phyloP scores from a whole-genome alignment of 2,329 filamentous ascomycete genomes.

The Gliomastix tumulicola region DNA sequence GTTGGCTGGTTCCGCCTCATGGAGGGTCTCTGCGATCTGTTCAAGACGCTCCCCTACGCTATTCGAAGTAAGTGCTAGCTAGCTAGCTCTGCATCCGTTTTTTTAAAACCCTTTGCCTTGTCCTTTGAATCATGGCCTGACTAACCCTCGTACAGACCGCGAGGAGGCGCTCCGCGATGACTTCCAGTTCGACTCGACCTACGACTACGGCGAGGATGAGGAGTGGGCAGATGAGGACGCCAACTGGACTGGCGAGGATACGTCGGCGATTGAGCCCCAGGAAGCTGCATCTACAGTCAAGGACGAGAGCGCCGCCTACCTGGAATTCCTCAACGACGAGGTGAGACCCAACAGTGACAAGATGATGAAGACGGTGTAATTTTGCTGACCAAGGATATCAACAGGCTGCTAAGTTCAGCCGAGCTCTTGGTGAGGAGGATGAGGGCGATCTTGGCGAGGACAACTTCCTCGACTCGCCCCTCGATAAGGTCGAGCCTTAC shows the following conservation, averaged over 20 bases:
- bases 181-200: conserved; percentile 61
- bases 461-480: conserved; percentile 84
- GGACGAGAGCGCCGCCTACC: conserved; percentile 88
- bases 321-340: conserved; percentile 94
- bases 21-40: conserved; percentile 80
- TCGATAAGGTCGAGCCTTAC: conserved; percentile 95
- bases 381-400: conserved; percentile 11
- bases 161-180: conserved; percentile 91
- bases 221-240: conserved; percentile 78
- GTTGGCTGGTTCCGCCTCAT: conserved; percentile 92
- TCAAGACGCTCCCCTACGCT: conserved; percentile 83
- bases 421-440: conserved; percentile 56
- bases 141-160: conserved; percentile 52
- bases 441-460: conserved; percentile 91
- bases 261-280: conserved; percentile 60
- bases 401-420: conserved; percentile 76
- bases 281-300: conserved; percentile 63
- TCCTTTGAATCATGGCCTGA: neutral
- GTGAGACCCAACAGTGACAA: conserved; percentile 42
- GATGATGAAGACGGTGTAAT: neutral
- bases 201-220: conserved; percentile 65
- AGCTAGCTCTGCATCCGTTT: too few species aligned
- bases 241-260: conserved; percentile 71
- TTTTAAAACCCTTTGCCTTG: neutral
- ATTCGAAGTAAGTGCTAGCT: conserved; percentile 66